A percentile compares a stretch with the other conserved stretches of the same genome.
phyloP scores from a whole-genome alignment of 2,329 filamentous ascomycete genomes.

The Cladophialophora psammophila region DNA sequence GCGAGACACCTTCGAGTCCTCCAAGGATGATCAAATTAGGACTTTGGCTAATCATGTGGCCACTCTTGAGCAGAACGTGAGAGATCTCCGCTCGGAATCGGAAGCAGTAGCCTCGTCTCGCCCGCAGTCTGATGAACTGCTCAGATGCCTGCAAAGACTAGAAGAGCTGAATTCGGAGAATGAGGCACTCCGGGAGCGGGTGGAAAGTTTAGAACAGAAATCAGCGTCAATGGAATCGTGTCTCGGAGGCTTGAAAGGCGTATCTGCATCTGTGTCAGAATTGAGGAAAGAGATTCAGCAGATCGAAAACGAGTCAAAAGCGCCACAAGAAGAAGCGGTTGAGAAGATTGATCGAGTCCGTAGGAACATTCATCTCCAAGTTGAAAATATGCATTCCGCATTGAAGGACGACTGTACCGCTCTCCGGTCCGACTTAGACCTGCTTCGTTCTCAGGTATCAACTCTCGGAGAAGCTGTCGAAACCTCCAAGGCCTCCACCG shows the following conservation, averaged over 20 bases:
- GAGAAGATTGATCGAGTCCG: conserved; percentile 6
- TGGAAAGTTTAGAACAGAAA: conserved; percentile 4
- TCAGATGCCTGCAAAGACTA: background rate
- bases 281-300: conserved; percentile 4
- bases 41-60: conserved; percentile 3
- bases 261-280: background rate
- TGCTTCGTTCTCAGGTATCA: background rate
- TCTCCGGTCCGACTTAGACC: background rate
- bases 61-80: background rate
- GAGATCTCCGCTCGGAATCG: conserved; percentile 10
- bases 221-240: background rate
- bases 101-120: conserved; percentile 1
- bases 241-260: background rate
- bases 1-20: background rate
- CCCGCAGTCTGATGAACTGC: background rate
- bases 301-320: background rate
- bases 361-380: conserved; percentile 4
- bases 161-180: conserved; percentile 2
- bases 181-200: background rate
- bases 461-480: background rate
- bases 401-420: background rate
- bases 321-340: background rate
- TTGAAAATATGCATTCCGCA: conserved; percentile 7
- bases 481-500: too few species aligned
- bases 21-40: conserved; percentile 2